Evolutionary conservation across 2,329 filamentous ascomycete genomes (phyloP).

Genomic region (Magnaporthiopsis rhizophila): DNA sequence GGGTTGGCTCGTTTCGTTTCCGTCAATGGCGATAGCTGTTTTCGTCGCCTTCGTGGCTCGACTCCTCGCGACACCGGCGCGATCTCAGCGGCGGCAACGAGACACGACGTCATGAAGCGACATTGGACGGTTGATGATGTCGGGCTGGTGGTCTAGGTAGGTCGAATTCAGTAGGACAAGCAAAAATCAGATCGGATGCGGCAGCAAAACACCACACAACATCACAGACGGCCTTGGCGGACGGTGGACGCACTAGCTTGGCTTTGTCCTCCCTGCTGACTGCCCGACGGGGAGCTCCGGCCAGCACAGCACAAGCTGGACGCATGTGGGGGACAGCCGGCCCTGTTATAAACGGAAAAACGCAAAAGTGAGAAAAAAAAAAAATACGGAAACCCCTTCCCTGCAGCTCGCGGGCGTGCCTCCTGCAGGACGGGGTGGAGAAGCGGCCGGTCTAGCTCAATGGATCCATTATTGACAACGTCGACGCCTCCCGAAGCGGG

Average conservation of each 20-base stretch:
- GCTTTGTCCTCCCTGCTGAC: too few relatives aligned
- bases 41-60: background rate
- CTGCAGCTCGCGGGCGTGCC: background rate
- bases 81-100: background rate
- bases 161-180: background rate
- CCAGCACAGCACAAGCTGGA: background rate
- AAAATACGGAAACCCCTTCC: background rate
- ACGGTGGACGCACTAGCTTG: background rate
- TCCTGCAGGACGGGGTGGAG: background rate
- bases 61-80: background rate
- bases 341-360: background rate
- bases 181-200: background rate
- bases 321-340: background rate
- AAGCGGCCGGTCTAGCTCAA: background rate
- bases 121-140: background rate
- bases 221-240: background rate
- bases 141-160: background rate
- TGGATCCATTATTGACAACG: background rate
- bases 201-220: too few relatives aligned
- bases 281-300: too few relatives aligned
- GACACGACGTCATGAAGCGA: background rate
- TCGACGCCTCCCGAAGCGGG: background rate
- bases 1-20: background rate
- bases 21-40: background rate
- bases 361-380: background rate